Evolutionary conservation across 1,284 basidiomycete species (phyloP).

Genomic region (Marasmius fiardii): DNA sequence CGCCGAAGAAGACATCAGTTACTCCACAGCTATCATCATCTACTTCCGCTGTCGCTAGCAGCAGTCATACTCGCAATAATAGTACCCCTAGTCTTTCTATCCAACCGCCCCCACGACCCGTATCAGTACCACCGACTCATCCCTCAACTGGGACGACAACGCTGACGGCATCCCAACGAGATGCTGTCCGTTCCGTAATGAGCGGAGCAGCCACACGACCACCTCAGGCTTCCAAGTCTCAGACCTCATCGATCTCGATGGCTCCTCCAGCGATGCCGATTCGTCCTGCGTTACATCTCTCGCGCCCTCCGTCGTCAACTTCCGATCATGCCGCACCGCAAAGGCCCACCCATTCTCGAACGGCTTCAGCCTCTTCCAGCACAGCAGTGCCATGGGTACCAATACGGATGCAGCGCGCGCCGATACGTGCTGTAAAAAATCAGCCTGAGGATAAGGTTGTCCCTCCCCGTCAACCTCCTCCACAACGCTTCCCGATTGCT

Average conservation of each 20-base stretch:
- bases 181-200: constrained; percentile 2
- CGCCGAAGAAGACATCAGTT: constrained; percentile 20
- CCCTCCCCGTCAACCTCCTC: neutral
- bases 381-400: constrained; percentile 1
- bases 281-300: neutral
- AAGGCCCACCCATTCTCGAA: neutral
- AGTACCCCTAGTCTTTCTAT: neutral
- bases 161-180: constrained; percentile 2
- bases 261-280: constrained; percentile 4
- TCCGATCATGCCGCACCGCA: neutral
- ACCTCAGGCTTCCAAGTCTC: neutral
- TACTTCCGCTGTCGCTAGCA: neutral
- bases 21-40: constrained; percentile 11
- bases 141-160: neutral
- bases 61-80: neutral
- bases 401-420: neutral
- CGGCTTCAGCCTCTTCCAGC: neutral
- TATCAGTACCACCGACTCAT: neutral
- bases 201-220: neutral
- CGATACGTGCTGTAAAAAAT: constrained; percentile 1
- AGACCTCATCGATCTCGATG: neutral
- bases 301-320: neutral
- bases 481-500: constrained; percentile 6
- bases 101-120: neutral
- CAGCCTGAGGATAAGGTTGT: neutral